Conservation (phyloP, 306 rosid species). For the Prinsepia uniflora region DNA sequence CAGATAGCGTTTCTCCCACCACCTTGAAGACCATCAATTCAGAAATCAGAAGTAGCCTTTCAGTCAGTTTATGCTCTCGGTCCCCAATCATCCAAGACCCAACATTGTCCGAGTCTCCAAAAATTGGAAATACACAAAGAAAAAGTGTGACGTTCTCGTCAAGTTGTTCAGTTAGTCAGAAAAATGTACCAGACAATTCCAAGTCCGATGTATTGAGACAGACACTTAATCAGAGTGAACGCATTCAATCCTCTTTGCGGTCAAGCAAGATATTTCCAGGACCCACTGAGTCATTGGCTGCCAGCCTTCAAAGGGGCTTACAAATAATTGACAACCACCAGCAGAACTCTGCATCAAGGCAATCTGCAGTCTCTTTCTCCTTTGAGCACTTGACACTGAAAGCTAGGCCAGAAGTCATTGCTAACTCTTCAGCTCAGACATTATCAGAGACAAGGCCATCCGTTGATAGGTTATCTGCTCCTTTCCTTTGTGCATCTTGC, state of each 20-base stretch:
- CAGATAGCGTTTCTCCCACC: slow-evolving; percentile 27
- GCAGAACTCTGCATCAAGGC: slow-evolving; percentile 59
- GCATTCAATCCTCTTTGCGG: slow-evolving; percentile 47
- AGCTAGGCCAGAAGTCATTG: slow-evolving; percentile 50
- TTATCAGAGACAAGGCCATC: slow-evolving; percentile 36
- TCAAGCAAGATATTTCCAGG: slow-evolving; percentile 62
- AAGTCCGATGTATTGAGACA: slow-evolving; percentile 47
- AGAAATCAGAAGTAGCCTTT: slow-evolving; percentile 52
- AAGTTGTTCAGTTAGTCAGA: slow-evolving; percentile 50
- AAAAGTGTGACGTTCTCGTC: slow-evolving; percentile 61
- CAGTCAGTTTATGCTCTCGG: slow-evolving; percentile 49
- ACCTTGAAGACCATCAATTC: slow-evolving; percentile 42
- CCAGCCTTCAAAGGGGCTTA: slow-evolving; percentile 93
- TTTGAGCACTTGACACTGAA: slow-evolving; percentile 64
- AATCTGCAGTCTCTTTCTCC: slow-evolving; percentile 75
- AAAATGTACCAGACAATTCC: slow-evolving; percentile 46
- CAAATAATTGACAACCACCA: slow-evolving; percentile 86
- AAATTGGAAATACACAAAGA: slow-evolving; percentile 61
- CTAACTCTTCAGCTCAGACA: slow-evolving; percentile 35
- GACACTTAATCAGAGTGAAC: slow-evolving; percentile 46
- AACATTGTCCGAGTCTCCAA: slow-evolving; percentile 80
- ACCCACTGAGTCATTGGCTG: slow-evolving; percentile 82
- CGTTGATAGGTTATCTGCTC: slow-evolving; percentile 33
- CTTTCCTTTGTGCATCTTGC: slow-evolving; percentile 70
- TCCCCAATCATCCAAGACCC: slow-evolving; percentile 74